These are phyloP conservation scores for Erigeron canadensis DNA, from an alignment of 129 eudicot species.

Conservation along the genomic window DNA sequence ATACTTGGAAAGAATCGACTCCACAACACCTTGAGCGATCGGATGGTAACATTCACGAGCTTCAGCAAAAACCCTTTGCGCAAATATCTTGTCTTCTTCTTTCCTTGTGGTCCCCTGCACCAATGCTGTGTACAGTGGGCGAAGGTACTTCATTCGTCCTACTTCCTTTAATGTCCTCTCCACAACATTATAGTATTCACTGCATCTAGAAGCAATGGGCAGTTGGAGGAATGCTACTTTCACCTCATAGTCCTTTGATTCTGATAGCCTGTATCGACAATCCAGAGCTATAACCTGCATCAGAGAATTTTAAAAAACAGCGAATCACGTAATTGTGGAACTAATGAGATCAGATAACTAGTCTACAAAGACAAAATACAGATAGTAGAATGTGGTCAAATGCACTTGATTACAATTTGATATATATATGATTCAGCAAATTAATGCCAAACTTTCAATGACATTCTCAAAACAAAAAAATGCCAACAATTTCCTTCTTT, in stretches of 20 bases:
- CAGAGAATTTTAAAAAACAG: constrained; percentile 10
- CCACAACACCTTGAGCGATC: constrained; percentile 91
- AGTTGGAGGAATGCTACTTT: constrained; percentile 92
- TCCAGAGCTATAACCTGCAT: constrained; percentile 76
- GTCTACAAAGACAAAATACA: too few species aligned
- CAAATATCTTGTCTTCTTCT: constrained; percentile 86
- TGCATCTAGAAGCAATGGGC: constrained; percentile 69
- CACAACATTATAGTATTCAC: constrained; percentile 68
- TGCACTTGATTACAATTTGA: too few species aligned
- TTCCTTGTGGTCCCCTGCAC: constrained; percentile 61
- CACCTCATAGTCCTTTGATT: constrained; percentile 88
- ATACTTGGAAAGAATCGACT: constrained; percentile 78
- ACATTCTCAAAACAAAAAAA: neutral
- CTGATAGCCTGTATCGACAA: constrained; percentile 71
- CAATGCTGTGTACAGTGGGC: constrained; percentile 79
- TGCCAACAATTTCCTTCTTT: neutral
- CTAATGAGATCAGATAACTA: neutral
- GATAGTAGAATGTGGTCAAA: neutral
- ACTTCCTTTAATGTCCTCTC: constrained; percentile 95
- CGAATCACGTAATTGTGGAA: neutral
- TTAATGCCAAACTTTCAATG: neutral
- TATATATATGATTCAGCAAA: neutral
- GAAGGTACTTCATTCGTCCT: constrained; percentile 93
- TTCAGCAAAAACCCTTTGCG: constrained; percentile 81
- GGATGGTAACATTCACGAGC: constrained; percentile 86